Evolutionary conservation across 2,329 filamentous ascomycete genomes (phyloP), one percentile per base, ranked within the genome.

Genomic region (Ophiostoma piceae): DNA sequence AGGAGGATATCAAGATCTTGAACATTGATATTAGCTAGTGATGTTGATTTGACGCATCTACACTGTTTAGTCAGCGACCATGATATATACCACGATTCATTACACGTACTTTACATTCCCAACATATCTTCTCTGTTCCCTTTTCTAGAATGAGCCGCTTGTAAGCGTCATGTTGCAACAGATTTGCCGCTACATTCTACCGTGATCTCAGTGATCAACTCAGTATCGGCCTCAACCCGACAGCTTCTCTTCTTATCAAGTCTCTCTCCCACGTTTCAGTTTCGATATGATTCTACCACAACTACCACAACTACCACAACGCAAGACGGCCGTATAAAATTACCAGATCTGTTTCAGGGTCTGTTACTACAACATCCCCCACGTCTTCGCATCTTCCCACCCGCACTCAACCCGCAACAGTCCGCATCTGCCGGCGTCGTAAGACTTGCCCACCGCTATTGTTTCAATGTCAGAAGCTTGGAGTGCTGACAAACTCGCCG

Each of bases 1-100:
- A 96, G 79, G 93, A 97, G 76, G 95, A 99, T 78, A 94, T 99
- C 76, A 98, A 97, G 81, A 96, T 99, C 74, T 87, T 99, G 71
- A 97, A 92, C 77, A 96, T 99, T 75, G 86, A 88, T 75, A 80
- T 87, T 71, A 75, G 80, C 73, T 87, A 83, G 75, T 5, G 2
- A 35, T 35, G 35, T 35, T 35, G 60, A 47, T 14, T 41, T 41
- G 39, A 41, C 11, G 39, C 39, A 41, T 3, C 3, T 41, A 41
- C 1, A 9, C 47, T 51, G 47, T 19, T 57, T 57, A 57, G 51
- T 57, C 51, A 57, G 51, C 51, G 3, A 29, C 8, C 51, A 26
- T 29, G 51, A 26, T 14, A 62, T 29, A 26, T 62, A 62, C 57
- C 26, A 32, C 57, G 26, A 62, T 26, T 62, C 2, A 16, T 16